Base-by-base conservation (phyloP, 805 yeast species). In the Lipomyces kockii region DNA sequence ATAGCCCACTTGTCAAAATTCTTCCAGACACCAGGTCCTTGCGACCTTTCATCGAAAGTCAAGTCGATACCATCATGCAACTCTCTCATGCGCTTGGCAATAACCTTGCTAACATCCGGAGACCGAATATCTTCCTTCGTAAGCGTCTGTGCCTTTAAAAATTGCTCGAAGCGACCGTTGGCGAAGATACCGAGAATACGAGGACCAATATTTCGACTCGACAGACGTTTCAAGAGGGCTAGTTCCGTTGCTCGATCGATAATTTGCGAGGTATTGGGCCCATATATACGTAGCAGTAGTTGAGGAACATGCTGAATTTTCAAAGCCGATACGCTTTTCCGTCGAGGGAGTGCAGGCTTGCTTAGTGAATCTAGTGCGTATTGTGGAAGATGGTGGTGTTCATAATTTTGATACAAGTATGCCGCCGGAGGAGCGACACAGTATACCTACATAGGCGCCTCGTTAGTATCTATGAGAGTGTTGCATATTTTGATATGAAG, bases 61-160 rank as follows among this genome's bases (percentile, higher is more conserved):
- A 95, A 80, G 14, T 85, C 86, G 25, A 95, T 87, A 74, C 94
- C 93, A 65, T 83, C 83, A 76, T 95, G 99, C 64, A 95, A 83
- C 73, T 95, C 98, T 75, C 93, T 89, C 98, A 95, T 95, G 81
- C 99, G 88, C 81, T 97, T 87, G 14, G 97, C 98, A 71, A 95
- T 89, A 82, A 91, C 89, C 71, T 89, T 87, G 59, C 92, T 86
- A 22, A 90, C 87, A 35, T 87, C 88, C 69, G 91, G 87, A 70
- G 87, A 87, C 76, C 96, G 83, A 61, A 95, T 85, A 72, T 91
- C 91, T 7, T 85, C 83, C 71, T 86, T 89, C 49, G 87, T 86
- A 73, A 95, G 83, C 1, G 98, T 89, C 63, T 84, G 81, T 25
- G 97, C 94, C 66, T 94, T 89, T 70, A 95, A 81, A 74, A 89